Base-by-base conservation (phyloP, 202 grass and related monocot genomes). In the Musa balbisiana region DNA sequence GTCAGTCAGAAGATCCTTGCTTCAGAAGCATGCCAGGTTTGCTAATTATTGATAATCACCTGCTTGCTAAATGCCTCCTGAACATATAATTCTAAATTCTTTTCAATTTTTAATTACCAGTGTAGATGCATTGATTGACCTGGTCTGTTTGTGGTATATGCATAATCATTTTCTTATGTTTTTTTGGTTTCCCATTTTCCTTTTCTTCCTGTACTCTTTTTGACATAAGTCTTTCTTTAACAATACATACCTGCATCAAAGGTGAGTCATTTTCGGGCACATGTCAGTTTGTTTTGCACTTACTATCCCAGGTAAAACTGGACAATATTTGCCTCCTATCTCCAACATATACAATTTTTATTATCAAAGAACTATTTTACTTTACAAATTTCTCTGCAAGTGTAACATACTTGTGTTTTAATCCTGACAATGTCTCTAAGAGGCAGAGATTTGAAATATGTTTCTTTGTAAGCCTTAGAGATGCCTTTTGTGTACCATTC, bases 11-110 rank as follows among this genome's bases (percentile, higher is more conserved):
- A 82, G 94, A 52, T 93, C 94, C 4, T 79, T 97, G 67, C 94
- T 97, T 15, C 94, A 97, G 81, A 97, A 97, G 76, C 90, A 91
- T 83, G 92, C 82, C 1, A 97, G 94, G 94, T 97, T 83, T 75
- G 90, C 52, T 77, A 78, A 52, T 65, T n/a, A 33, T 49, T n/a
- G 26, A 16, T 69, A 5, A 8, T 66, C 14, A 11, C 60, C 13
- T 19, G 19, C 12, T 55, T 56, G 22, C 21, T 13, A 49, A 14
- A 51, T 71, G 16, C 14, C 5, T 52, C 21, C 6, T 22, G 16
- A 9, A 62, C 16, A 8, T 62, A 15, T 20, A 62, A 62, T 15
- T 62, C 16, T 62, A 50, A 21, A 21, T 43, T 33, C 29, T 68
- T 15, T 14, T 68, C 27, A 49, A 25, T 68, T 12, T 33, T 68